phyloP scores from a whole-genome alignment of 2,329 filamentous ascomycete species.

The Didymella pinodella region DNA sequence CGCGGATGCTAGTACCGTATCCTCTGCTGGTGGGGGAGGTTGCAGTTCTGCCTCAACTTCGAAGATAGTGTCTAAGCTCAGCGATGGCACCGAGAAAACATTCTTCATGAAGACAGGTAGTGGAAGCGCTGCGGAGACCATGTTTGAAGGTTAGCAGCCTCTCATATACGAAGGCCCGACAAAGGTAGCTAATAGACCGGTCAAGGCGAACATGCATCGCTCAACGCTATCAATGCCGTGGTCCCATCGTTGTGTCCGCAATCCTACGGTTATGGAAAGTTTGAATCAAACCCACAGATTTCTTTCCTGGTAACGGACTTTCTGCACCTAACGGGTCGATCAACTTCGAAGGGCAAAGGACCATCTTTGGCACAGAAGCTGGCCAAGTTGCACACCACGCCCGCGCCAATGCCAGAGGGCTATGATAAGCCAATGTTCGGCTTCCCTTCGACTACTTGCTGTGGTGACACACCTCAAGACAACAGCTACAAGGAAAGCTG shows the following conservation, averaged over 20 bases:
- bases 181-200: slow-evolving; percentile 20
- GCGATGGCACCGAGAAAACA: slow-evolving; percentile 59
- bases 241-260: slow-evolving; percentile 80
- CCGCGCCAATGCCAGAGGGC: slow-evolving; percentile 70
- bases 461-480: slow-evolving; percentile 82
- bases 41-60: slow-evolving; percentile 71
- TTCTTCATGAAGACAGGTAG: slow-evolving; percentile 78
- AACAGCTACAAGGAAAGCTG: slow-evolving; percentile 78
- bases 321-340: slow-evolving; percentile 62
- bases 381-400: slow-evolving; percentile 78
- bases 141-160: slow-evolving; percentile 69
- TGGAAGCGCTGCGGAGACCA: slow-evolving; percentile 66
- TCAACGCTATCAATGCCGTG: slow-evolving; percentile 77
- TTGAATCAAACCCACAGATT: slow-evolving; percentile 58
- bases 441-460: slow-evolving; percentile 85
- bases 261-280: slow-evolving; percentile 74
- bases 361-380: slow-evolving; percentile 75
- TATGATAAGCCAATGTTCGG: slow-evolving; percentile 73
- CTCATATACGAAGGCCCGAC: background rate
- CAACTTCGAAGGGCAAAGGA: slow-evolving; percentile 38
- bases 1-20: slow-evolving; percentile 62
- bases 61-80: slow-evolving; percentile 60
- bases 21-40: slow-evolving; percentile 70
- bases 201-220: slow-evolving; percentile 78
- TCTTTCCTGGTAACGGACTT: slow-evolving; percentile 78